Conservation (phyloP, 2,329 filamentous ascomycete species). For the Chrysoporthe puriensis region DNA sequence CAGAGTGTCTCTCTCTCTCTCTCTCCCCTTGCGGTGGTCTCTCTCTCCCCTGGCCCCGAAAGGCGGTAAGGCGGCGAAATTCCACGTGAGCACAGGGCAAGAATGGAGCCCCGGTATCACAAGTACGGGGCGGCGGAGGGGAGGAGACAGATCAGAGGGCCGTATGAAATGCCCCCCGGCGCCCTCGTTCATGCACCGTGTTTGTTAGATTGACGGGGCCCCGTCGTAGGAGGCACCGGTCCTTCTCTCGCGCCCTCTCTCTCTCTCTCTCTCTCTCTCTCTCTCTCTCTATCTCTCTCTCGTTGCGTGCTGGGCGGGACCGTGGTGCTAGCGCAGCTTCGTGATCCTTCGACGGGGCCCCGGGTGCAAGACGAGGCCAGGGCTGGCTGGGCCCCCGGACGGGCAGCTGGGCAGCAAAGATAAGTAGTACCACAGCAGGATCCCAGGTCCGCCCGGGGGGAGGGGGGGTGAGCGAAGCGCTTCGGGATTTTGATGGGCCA, state of each 20-base stretch:
- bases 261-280: background rate
- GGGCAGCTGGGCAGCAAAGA: too few relatives aligned
- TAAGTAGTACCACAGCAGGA: too few relatives aligned
- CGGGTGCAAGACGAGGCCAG: too few relatives aligned
- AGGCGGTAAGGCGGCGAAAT: background rate
- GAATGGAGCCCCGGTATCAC: background rate
- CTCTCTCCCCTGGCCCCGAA: background rate
- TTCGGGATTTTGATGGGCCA: too few relatives aligned
- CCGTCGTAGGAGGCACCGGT: background rate
- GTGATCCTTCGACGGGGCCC: too few relatives aligned
- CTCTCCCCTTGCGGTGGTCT: background rate
- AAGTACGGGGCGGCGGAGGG: background rate
- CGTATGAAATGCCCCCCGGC: background rate
- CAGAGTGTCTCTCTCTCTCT: background rate
- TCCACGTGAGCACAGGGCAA: slow-evolving; percentile 8
- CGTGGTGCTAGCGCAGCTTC: too few relatives aligned
- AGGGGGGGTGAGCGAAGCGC: too few relatives aligned
- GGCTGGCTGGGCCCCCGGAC: too few relatives aligned
- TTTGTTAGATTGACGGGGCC: background rate
- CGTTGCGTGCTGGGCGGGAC: background rate
- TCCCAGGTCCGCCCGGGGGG: too few relatives aligned
- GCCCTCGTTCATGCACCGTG: slow-evolving; percentile 2
- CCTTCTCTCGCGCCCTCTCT: too few relatives aligned
- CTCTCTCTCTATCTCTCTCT: background rate
- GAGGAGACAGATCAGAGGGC: background rate